Percentiles rank a stretch among this genome's conserved stretches.
Evolutionary conservation across 345 rosid species (phyloP).

Genomic region (Dimocarpus longan): DNA sequence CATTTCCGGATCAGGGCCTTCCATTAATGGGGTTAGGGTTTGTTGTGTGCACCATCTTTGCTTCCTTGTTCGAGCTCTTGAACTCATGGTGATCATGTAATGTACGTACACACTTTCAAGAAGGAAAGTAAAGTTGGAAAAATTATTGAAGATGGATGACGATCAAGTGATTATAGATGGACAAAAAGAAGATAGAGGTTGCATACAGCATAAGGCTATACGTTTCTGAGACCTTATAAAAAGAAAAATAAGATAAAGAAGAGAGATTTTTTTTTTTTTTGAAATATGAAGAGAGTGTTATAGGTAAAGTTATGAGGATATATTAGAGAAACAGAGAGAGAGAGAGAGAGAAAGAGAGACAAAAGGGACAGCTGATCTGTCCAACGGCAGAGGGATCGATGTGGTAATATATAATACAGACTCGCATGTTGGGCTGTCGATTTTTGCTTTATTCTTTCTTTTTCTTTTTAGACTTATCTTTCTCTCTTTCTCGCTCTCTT

Average conservation of each 20-base stretch:
- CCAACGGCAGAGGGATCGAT: slow-evolving; percentile 39
- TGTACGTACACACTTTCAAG: too few relatives aligned
- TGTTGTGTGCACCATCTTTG: slow-evolving; percentile 74
- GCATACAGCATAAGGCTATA: neutral
- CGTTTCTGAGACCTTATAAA: neutral
- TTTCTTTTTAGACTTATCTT: slow-evolving; percentile 23
- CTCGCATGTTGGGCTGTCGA: slow-evolving; percentile 43
- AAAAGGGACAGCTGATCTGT: slow-evolving; percentile 74
- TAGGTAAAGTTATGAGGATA: neutral
- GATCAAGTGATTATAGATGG: neutral
- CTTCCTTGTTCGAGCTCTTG: slow-evolving; percentile 47
- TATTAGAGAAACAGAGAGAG: neutral
- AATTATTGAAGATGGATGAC: too few relatives aligned
- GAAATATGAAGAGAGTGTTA: neutral
- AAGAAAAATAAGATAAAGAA: neutral
- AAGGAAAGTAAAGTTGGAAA: too few relatives aligned
- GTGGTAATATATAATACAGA: slow-evolving; percentile 20
- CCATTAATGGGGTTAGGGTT: slow-evolving; percentile 82
- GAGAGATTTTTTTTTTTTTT: too few relatives aligned
- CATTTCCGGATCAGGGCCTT: slow-evolving; percentile 95
- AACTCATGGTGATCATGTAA: slow-evolving; percentile 27
- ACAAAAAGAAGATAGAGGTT: neutral
- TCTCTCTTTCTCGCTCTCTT: neutral
- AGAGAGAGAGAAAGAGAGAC: slow-evolving; percentile 33
- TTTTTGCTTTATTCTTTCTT: slow-evolving; percentile 32